phyloP scores from a whole-genome alignment of 352 stramenopile species.

The Blastocystis sp. region DNA sequence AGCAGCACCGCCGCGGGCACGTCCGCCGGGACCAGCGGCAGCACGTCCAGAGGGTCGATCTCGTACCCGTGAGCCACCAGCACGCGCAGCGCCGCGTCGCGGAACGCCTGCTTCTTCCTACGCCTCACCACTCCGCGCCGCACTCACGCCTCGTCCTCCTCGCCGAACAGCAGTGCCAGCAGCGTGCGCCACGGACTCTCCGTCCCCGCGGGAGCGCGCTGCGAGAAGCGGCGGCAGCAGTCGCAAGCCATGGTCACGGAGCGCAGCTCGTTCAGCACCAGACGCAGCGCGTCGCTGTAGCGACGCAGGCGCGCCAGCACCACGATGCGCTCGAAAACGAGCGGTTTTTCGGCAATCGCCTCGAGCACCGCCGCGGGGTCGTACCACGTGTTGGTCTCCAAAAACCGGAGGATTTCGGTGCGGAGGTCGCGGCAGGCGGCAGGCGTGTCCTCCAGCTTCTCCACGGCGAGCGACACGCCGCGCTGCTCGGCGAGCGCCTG shows the following conservation, averaged over 20 bases:
- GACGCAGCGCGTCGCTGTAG: conserved; percentile 7
- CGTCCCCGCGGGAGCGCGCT: too few species aligned
- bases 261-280: conserved; percentile 15
- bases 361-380: background rate
- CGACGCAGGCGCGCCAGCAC: conserved; percentile 21
- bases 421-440: background rate
- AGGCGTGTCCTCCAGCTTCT: conserved; percentile 6
- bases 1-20: background rate
- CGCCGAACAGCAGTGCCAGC: conserved; percentile 20
- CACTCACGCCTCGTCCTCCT: conserved; percentile 55
- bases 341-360: background rate
- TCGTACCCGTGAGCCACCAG: conserved; percentile 7
- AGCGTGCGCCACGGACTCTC: background rate
- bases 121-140: background rate
- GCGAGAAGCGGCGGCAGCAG: background rate
- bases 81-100: conserved; percentile 25
- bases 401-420: conserved; percentile 2
- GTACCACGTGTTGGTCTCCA: conserved; percentile 21
- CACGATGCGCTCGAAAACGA: conserved; percentile 31
- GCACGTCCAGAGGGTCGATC: conserved; percentile 41
- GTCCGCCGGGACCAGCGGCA: conserved; percentile 16
- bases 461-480: background rate
- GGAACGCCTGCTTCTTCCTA: conserved; percentile 41
- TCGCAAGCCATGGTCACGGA: conserved; percentile 34
- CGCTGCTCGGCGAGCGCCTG: background rate